Evolutionary conservation across 352 stramenopile species (phyloP).

Genomic region (Phytophthora ramorum): DNA sequence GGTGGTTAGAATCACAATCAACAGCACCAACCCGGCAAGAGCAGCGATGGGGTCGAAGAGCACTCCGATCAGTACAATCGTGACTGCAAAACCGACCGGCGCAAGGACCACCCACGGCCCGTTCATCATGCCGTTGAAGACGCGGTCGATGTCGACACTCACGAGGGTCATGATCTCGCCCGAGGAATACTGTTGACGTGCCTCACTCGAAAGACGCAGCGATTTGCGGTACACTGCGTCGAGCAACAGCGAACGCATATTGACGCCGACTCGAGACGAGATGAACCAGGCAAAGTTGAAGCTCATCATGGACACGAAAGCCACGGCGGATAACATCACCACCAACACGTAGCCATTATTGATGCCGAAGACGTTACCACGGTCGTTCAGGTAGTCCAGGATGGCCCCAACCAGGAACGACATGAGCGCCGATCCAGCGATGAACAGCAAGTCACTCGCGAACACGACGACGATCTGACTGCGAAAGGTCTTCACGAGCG

Average conservation of each 20-base stretch:
- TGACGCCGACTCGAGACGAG: slow-evolving; percentile 48
- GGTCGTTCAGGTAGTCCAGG: slow-evolving; percentile 35
- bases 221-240: slow-evolving; percentile 64
- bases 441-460: slow-evolving; percentile 29
- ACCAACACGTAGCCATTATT: slow-evolving; percentile 33
- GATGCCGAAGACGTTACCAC: slow-evolving; percentile 28
- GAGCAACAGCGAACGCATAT: slow-evolving; percentile 54
- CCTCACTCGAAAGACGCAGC: slow-evolving; percentile 48
- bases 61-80: slow-evolving; percentile 37
- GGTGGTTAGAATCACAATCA: slow-evolving; percentile 23
- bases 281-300: slow-evolving; percentile 61
- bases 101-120: slow-evolving; percentile 47
- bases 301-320: slow-evolving; percentile 41
- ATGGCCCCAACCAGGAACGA: slow-evolving; percentile 32
- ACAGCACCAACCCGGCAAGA: slow-evolving; percentile 19
- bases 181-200: slow-evolving; percentile 49
- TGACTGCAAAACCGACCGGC: slow-evolving; percentile 26
- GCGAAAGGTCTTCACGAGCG: slow-evolving; percentile 28
- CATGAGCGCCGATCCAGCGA: slow-evolving; percentile 22
- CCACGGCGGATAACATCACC: slow-evolving; percentile 31
- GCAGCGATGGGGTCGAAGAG: slow-evolving; percentile 34
- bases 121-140: slow-evolving; percentile 59
- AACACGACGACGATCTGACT: slow-evolving; percentile 25
- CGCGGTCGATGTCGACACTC: slow-evolving; percentile 57
- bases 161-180: slow-evolving; percentile 73